Percentiles rank a stretch among this genome's conserved stretches.
These are phyloP conservation scores for Phialemoniopsis sp. DNA, from an alignment of 2,329 filamentous ascomycete species.

Conservation along the genomic window DNA sequence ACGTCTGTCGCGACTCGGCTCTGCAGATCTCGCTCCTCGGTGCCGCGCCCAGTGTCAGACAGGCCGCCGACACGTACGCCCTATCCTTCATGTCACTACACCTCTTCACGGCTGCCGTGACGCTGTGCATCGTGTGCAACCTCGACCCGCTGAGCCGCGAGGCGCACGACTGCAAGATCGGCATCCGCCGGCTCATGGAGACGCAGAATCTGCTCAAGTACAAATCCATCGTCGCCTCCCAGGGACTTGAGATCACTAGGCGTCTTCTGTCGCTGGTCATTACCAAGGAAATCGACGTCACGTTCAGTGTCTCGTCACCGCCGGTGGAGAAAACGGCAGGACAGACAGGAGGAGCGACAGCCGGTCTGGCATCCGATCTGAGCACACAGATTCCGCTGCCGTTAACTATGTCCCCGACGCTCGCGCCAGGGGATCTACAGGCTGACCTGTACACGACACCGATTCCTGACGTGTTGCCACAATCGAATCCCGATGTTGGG, in stretches of 20 bases:
- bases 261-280: slow-evolving; percentile 15
- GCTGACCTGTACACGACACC: no score
- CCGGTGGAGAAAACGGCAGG: no score
- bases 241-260: slow-evolving; percentile 14
- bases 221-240: slow-evolving; percentile 14
- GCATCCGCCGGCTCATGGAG: slow-evolving; percentile 14
- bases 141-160: slow-evolving; percentile 13
- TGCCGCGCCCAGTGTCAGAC: slow-evolving; percentile 4
- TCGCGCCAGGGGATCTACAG: no score
- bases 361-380: no score
- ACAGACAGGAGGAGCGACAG: no score
- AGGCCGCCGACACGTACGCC: slow-evolving; percentile 16
- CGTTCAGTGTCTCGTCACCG: no score
- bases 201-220: slow-evolving; percentile 13
- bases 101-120: slow-evolving; percentile 17
- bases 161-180: slow-evolving; percentile 12
- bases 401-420: no score
- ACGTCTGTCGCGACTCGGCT: slow-evolving; percentile 14
- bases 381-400: no score
- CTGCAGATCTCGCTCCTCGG: slow-evolving; percentile 13
- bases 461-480: no score
- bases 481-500: no score
- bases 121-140: slow-evolving; percentile 15
- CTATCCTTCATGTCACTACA: slow-evolving; percentile 16
- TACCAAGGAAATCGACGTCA: slow-evolving; percentile 3